Percentiles rank a stretch among this genome's conserved stretches.
These are phyloP conservation scores for Fusarium sp. DNA, from an alignment of 2,329 filamentous ascomycete genomes.

Conservation along the genomic window DNA sequence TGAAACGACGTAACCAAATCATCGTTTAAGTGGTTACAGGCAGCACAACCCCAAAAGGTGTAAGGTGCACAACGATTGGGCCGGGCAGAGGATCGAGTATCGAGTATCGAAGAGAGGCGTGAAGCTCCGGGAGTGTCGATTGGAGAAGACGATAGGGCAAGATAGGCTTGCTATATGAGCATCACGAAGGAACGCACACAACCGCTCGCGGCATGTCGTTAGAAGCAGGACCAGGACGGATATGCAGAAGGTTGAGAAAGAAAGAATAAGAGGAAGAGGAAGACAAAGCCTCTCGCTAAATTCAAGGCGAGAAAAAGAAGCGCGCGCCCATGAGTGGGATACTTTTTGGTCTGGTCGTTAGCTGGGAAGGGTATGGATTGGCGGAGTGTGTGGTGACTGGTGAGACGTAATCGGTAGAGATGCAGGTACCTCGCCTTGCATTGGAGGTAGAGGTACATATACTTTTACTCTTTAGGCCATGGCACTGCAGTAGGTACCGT, in stretches of 20 bases:
- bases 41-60: constrained; percentile 13
- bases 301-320: constrained; percentile 16
- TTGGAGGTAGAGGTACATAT: no score
- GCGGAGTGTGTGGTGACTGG: constrained; percentile 15
- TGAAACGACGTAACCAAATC: constrained; percentile 62
- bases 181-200: constrained; percentile 45
- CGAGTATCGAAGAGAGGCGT: constrained; percentile 22
- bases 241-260: constrained; percentile 11
- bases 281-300: constrained; percentile 19
- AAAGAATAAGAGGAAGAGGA: constrained; percentile 4
- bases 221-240: constrained; percentile 6
- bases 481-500: no score
- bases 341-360: constrained; percentile 13
- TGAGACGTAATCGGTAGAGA: constrained; percentile 24
- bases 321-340: constrained; percentile 9
- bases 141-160: constrained; percentile 1
- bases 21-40: constrained; percentile 49
- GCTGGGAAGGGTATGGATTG: constrained; percentile 40
- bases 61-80: constrained; percentile 8
- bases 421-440: constrained; percentile 20
- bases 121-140: constrained; percentile 14
- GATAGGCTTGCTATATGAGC: constrained; percentile 51
- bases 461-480: no score
- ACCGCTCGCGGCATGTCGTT: constrained; percentile 47
- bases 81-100: constrained; percentile 4